Evolutionary conservation across 1,284 basidiomycete species (phyloP).

Genomic region (Trametes sp.): DNA sequence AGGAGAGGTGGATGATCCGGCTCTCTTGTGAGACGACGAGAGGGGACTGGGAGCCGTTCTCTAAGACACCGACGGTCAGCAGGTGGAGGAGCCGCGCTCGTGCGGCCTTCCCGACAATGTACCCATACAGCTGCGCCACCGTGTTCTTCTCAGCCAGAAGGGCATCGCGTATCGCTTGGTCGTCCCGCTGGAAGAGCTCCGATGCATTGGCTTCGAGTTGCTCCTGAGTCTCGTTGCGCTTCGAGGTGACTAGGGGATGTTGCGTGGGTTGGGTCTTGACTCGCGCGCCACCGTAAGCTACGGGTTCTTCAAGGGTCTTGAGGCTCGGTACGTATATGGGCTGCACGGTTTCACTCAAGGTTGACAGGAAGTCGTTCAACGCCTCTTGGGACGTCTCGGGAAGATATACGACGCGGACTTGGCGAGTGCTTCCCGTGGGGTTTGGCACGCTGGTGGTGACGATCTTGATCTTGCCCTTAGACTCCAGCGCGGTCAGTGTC

Average conservation of each 20-base stretch:
- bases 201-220: conserved; percentile 49
- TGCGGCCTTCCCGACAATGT: conserved; percentile 65
- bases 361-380: conserved; percentile 60
- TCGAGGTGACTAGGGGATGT: conserved; percentile 47
- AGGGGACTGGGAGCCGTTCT: conserved; percentile 45
- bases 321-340: conserved; percentile 43
- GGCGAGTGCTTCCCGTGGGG: conserved; percentile 59
- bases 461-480: conserved; percentile 67
- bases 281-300: conserved; percentile 58
- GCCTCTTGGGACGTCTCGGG: conserved; percentile 58
- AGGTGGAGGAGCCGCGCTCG: conserved; percentile 72
- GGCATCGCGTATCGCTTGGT: conserved; percentile 61
- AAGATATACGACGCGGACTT: conserved; percentile 67
- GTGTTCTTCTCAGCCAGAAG: conserved; percentile 71
- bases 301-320: conserved; percentile 56
- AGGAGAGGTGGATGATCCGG: conserved; percentile 62
- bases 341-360: conserved; percentile 52
- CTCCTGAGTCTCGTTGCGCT: conserved; percentile 51
- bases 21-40: conserved; percentile 59
- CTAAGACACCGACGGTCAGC: conserved; percentile 57
- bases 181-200: conserved; percentile 59
- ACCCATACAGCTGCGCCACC: conserved; percentile 73
- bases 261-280: conserved; percentile 37
- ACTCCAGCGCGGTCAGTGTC: conserved; percentile 67
- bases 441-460: conserved; percentile 65